Evolutionary conservation across 2,329 filamentous ascomycete genomes (phyloP), one percentile per base, ranked within the genome.

Genomic region (Verticillium alfalfae): DNA sequence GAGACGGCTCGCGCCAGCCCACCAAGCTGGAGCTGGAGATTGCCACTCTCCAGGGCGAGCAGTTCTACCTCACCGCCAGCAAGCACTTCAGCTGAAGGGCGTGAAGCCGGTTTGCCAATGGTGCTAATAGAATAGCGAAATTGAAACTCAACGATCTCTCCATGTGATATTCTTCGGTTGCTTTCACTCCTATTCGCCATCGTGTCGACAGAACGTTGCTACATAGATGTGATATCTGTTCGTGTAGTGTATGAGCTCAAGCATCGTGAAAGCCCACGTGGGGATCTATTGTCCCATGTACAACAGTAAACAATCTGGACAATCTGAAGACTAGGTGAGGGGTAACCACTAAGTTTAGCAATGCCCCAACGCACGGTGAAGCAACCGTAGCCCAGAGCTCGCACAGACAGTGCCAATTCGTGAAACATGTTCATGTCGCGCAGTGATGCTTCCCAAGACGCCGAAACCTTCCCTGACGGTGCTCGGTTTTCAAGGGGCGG

Each of bases 1-100:
- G 73, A 63, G 92, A 97, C 70, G 95, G 95, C 69, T 92, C 89
- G 63, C 89, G 95, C 72, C 88, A 94, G 82, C 95, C 95, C 58
- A 80, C 83, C 16, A 73, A 79, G 9, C 82, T 86, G 68, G 95
- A 99, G 83, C 79, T 96, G 65, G 83, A 90, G 76, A 73, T 98
- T 65, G 95, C 95, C 63, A 84, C 81, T 65, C 84, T 84, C 69
- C 95, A 99, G 81, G 95, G 95, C 77, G 88, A 92, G 83, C 73
- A 79, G 60, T 99, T 98, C 81, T 96, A 91, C 79, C 79, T 90
- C 76, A 80, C 84, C 63, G 84, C 97, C 60, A 77, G 85, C 72
- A 94, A 92, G 84, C 72, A 79, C 76, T 83, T 85, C 64, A 84
- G 84, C 69, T 97, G 18, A 91, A 97, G 8, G 10, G 9, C 4